Percentiles rank a stretch among this genome's conserved stretches.
These are phyloP conservation scores for Rehmannia glutinosa DNA, from an alignment of 257 asterid genomes.

Conservation along the genomic window DNA sequence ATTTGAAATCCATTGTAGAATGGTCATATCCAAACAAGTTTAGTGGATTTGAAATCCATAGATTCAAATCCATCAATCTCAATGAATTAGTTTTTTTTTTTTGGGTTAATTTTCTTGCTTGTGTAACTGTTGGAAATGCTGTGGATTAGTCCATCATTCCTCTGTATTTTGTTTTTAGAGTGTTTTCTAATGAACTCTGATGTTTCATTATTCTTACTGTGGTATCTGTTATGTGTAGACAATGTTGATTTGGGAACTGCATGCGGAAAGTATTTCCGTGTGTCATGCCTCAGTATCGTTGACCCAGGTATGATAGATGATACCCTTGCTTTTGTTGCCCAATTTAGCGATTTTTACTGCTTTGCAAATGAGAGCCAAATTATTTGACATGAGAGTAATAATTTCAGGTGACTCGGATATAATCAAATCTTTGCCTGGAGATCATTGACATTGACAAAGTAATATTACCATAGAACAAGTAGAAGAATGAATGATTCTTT, in stretches of 20 bases:
- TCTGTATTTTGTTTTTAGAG: neutral
- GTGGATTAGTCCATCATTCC: neutral
- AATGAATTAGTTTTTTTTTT: too few species aligned
- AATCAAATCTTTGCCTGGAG: slow-evolving; percentile 55
- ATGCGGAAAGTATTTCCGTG: slow-evolving; percentile 60
- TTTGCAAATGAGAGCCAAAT: neutral
- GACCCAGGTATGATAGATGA: slow-evolving; percentile 48
- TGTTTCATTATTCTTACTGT: neutral
- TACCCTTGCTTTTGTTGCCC: neutral
- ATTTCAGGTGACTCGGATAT: slow-evolving; percentile 65
- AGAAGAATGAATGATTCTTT: neutral
- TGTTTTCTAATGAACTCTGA: neutral
- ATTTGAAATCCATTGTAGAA: too few species aligned
- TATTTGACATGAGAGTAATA: neutral
- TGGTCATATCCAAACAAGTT: too few species aligned
- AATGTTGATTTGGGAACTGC: slow-evolving; percentile 74
- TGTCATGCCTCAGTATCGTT: slow-evolving; percentile 63
- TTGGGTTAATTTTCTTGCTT: too few species aligned
- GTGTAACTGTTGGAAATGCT: too few species aligned
- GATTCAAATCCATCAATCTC: too few species aligned
- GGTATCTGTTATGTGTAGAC: slow-evolving; percentile 24
- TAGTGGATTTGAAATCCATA: too few species aligned
- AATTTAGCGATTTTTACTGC: neutral
- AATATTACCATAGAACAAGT: slow-evolving; percentile 2
- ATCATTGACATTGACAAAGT: slow-evolving; percentile 28